Evolutionary conservation across 495 filamentous ascomycete genomes (phyloP), one percentile per base, ranked within the genome.

Genomic region (Penicillium pancosmium): DNA sequence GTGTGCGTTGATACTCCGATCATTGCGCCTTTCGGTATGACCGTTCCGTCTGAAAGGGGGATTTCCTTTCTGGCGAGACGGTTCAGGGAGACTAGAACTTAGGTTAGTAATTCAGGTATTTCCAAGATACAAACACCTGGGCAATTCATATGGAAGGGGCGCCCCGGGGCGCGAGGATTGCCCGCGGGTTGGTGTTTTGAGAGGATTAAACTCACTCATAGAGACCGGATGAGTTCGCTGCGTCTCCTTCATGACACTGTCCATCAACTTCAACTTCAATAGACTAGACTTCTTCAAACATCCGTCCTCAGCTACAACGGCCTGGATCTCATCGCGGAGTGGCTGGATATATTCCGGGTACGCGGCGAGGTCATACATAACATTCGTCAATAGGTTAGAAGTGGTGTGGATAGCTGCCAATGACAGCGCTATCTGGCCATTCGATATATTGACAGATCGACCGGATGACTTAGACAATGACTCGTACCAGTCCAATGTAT

Each of bases 201-300:
- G 19, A 21, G 19, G 19, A 21, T 48, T 3, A 16, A 15, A 70
- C 73, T 59, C 71, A 80, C 78, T 52, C 55, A 71, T 54, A 54
- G 72, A 47, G 27, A 72, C 25, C 13, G 79, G 63, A 52, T 73
- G 44, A 53, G 70, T 48, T 34, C 62, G 65, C 64, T 73, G 68
- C 53, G 68, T 68, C 64, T 81, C 68, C 57, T 79, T 76, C 63
- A 75, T 64, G 6, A 74, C 61, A 48, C 73, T 77, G 38, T 77
- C 76, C 77, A 85, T 73, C 50, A 81, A 62, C 63, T 76, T 78
- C 55, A 85, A 62, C 62, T 83, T 82, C 21, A 72, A 69, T 19
- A 83, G 40, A 5, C 76, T 77, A 15, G 73, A 73, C 68, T 80
- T 84, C 35, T 76, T 75, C 70, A 82, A 72, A 11, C 68, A 68